Evolutionary conservation across 768 basidiomycete genomes (phyloP).

Genomic region (Rhodocollybia butyracea): DNA sequence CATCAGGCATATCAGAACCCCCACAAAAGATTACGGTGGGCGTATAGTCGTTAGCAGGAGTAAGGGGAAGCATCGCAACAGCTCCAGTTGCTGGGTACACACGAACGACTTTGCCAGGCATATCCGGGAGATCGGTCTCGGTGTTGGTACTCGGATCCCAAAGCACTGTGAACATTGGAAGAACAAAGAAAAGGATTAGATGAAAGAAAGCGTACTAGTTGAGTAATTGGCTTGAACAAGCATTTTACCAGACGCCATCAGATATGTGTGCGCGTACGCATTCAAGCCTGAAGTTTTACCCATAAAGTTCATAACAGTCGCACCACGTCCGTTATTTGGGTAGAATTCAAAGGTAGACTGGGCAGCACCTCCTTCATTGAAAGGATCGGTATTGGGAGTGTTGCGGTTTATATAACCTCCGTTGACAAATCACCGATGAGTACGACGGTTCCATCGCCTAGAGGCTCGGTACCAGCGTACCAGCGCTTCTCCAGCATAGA

Average conservation of each 20-base stretch:
- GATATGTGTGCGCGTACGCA: constrained; percentile 69
- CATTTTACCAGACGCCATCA: constrained; percentile 75
- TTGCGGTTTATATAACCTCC: constrained; percentile 83
- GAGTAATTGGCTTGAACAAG: constrained; percentile 83
- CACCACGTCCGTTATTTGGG: constrained; percentile 51
- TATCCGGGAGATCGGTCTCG: constrained; percentile 64
- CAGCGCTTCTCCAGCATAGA: constrained; percentile 69
- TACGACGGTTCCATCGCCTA: constrained; percentile 73
- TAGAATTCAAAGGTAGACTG: constrained; percentile 85
- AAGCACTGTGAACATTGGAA: constrained; percentile 27
- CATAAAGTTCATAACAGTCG: constrained; percentile 64
- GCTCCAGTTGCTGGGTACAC: constrained; percentile 92
- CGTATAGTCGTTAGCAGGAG: constrained; percentile 82
- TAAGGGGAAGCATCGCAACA: constrained; percentile 86
- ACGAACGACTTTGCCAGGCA: constrained; percentile 71
- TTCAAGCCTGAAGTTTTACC: constrained; percentile 72
- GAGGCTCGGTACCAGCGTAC: constrained; percentile 76
- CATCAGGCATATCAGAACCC: constrained; percentile 73
- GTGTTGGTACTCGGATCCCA: constrained; percentile 54
- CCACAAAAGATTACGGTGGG: constrained; percentile 91
- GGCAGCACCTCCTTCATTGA: constrained; percentile 60
- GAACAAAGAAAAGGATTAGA: constrained; percentile 4
- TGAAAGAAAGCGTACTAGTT: constrained; percentile 46
- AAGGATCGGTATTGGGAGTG: constrained; percentile 63
- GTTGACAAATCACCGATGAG: constrained; percentile 80